Conservation (phyloP, 2,329 filamentous ascomycete genomes). For the Penicillium aurantiogriseum region DNA sequence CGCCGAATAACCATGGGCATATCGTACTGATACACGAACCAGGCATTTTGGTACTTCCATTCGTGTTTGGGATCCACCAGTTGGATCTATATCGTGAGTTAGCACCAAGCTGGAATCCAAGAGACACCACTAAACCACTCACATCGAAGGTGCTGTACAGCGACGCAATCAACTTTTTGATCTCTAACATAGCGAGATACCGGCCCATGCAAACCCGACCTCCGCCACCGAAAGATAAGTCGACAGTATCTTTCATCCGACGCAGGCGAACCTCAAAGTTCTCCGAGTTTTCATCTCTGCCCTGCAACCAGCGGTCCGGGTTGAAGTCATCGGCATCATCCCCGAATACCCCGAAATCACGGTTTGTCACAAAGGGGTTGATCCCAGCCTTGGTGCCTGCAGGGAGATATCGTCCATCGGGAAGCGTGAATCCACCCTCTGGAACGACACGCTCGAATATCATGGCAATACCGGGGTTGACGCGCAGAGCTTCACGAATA, state of each 20-base stretch:
- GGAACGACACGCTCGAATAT: constrained; percentile 54
- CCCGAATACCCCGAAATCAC: constrained; percentile 47
- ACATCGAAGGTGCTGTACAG: constrained; percentile 33
- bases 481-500: constrained; percentile 52
- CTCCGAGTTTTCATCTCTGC: constrained; percentile 33
- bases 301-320: constrained; percentile 51
- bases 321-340: constrained; percentile 46
- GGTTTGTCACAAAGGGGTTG: constrained; percentile 37
- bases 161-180: constrained; percentile 59
- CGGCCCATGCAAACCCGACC: constrained; percentile 57
- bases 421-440: constrained; percentile 27
- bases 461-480: constrained; percentile 51
- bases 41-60: constrained; percentile 56
- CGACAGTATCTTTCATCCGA: constrained; percentile 39
- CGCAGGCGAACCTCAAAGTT: constrained; percentile 35
- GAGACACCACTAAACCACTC: constrained; percentile 1
- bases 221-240: constrained; percentile 53
- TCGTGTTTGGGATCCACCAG: constrained; percentile 52
- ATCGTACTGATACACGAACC: constrained; percentile 60
- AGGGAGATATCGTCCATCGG: constrained; percentile 36
- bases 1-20: constrained; percentile 46
- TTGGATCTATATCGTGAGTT: constrained; percentile 50
- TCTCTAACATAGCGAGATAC: constrained; percentile 56
- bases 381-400: constrained; percentile 37
- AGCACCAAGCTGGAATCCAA: neutral